Evolutionary conservation across 2,329 filamentous ascomycete species (phyloP).

Genomic region (Alternaria arborescens): DNA sequence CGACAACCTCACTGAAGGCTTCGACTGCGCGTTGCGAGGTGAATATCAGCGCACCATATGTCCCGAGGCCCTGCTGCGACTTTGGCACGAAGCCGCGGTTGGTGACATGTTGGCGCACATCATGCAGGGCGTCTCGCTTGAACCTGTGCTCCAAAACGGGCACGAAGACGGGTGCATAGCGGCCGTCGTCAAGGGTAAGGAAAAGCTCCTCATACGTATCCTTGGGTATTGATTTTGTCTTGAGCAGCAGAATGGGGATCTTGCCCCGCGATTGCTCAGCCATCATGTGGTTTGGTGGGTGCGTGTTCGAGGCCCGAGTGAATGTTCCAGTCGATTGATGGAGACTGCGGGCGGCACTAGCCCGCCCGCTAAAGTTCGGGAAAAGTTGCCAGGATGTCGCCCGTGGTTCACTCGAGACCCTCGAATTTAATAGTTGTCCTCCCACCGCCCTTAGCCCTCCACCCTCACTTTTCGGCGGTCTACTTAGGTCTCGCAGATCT

Average conservation of each 20-base stretch:
- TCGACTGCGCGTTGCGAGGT: constrained; percentile 86
- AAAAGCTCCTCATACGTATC: constrained; percentile 79
- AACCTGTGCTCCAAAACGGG: constrained; percentile 79
- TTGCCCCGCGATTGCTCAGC: constrained; percentile 29
- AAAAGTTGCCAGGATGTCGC: constrained; percentile 31
- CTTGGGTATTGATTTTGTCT: constrained; percentile 75
- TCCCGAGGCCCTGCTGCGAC: constrained; percentile 29
- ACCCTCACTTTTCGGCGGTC: constrained; percentile 15
- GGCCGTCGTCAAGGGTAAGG: constrained; percentile 53
- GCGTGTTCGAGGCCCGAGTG: constrained; percentile 11
- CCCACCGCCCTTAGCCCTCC: constrained; percentile 12
- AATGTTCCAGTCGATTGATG: constrained; percentile 6
- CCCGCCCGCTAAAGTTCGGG: constrained; percentile 27
- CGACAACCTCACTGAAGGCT: constrained; percentile 72
- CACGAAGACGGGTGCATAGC: constrained; percentile 73
- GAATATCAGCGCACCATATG: constrained; percentile 81
- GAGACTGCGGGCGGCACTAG: constrained; percentile 20
- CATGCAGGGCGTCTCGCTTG: constrained; percentile 65
- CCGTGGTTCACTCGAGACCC: constrained; percentile 27
- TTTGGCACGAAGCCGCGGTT: constrained; percentile 50
- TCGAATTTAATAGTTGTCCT: constrained; percentile 39
- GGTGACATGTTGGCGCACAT: constrained; percentile 62
- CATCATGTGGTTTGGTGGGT: constrained; percentile 31
- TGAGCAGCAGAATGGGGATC: constrained; percentile 74
- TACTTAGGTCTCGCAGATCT: constrained; percentile 8